These are phyloP conservation scores for Leccinum disarticulatum DNA, from an alignment of 768 basidiomycete species.

Conservation along the genomic window DNA sequence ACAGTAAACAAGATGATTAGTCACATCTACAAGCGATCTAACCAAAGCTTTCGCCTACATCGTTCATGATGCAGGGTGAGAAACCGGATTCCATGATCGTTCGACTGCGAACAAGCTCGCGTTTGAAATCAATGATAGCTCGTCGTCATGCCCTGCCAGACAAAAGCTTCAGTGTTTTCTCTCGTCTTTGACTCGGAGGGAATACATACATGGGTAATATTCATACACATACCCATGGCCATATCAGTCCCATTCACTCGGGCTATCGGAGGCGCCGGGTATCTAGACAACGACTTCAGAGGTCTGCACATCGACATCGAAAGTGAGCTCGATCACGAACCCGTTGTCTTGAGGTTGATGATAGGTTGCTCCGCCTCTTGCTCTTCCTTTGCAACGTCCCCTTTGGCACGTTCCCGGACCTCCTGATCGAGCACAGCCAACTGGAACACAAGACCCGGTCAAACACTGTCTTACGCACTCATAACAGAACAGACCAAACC, in stretches of 20 bases:
- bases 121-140: constrained; percentile 46
- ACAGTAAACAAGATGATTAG: constrained; percentile 20
- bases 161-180: constrained; percentile 8
- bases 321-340: constrained; percentile 26
- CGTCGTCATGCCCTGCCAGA: constrained; percentile 62
- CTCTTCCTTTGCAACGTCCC: constrained; percentile 86
- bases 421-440: too few species aligned
- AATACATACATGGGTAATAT: constrained; percentile 61
- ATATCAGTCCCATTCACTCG: constrained; percentile 50
- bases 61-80: constrained; percentile 48
- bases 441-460: too few species aligned
- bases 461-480: too few species aligned
- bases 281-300: constrained; percentile 39
- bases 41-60: constrained; percentile 38
- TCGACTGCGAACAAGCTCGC: too few species aligned
- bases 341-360: constrained; percentile 82
- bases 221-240: constrained; percentile 37
- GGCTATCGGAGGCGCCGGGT: constrained; percentile 52
- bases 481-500: too few species aligned
- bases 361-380: constrained; percentile 84
- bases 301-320: not conserved
- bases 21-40: not conserved
- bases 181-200: not conserved
- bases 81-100: too few species aligned
- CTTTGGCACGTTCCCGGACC: constrained; percentile 78